These are phyloP conservation scores for Collybia sordida DNA, from an alignment of 768 basidiomycete species.

Conservation along the genomic window DNA sequence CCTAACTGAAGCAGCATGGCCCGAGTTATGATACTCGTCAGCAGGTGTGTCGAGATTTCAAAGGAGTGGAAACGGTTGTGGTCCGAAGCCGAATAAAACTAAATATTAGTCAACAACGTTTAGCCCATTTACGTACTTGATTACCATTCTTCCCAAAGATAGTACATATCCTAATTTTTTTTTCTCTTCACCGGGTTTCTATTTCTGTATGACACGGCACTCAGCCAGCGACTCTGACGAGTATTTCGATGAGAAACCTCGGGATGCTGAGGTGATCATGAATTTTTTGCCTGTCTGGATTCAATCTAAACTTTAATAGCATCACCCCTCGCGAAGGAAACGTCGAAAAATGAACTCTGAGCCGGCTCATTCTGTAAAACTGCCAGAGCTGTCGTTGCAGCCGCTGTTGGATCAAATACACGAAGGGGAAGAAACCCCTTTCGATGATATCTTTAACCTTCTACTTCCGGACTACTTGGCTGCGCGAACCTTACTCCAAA, in stretches of 20 bases:
- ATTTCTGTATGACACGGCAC: too few relatives aligned
- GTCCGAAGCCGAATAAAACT: too few relatives aligned
- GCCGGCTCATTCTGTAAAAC: not conserved
- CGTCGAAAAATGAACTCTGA: constrained; percentile 14
- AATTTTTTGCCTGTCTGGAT: not conserved
- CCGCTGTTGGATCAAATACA: constrained; percentile 18
- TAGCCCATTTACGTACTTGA: too few relatives aligned
- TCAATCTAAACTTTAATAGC: not conserved
- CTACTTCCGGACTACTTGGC: constrained; percentile 26
- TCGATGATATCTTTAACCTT: constrained; percentile 29
- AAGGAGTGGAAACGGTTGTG: too few relatives aligned
- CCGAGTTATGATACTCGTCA: too few relatives aligned
- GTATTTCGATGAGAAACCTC: constrained; percentile 4
- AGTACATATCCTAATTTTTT: not conserved
- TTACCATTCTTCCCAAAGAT: not conserved
- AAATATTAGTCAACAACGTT: too few relatives aligned
- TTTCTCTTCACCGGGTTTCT: too few relatives aligned
- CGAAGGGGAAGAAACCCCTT: constrained; percentile 14
- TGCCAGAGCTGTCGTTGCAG: constrained; percentile 7
- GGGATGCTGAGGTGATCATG: constrained; percentile 5
- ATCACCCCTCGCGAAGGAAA: constrained; percentile 11
- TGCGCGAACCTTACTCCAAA: constrained; percentile 20
- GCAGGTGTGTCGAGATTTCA: too few relatives aligned
- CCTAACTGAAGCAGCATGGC: too few relatives aligned
- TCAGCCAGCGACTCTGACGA: constrained; percentile 10